Evolutionary conservation across 1,284 basidiomycete species (phyloP), one percentile per base, ranked within the genome.

Genomic region (Exobasidium rhododendri): DNA sequence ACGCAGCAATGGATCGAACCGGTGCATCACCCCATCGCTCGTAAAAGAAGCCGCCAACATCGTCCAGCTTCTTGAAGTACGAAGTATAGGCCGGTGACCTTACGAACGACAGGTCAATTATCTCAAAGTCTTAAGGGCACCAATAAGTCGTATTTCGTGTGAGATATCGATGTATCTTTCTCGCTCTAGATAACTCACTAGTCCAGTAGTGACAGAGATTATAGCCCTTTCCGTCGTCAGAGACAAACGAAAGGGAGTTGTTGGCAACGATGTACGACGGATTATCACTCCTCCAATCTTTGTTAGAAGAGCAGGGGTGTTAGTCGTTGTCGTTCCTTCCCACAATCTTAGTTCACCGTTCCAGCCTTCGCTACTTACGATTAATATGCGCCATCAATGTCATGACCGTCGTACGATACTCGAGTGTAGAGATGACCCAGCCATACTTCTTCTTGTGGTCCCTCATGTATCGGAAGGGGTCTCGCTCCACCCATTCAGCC

Each of bases 151-250:
- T n/a, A n/a, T n/a, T n/a, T n/a, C n/a, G n/a, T n/a, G n/a, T n/a
- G n/a, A n/a, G n/a, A n/a, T n/a, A n/a, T n/a, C n/a, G n/a, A n/a
- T n/a, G n/a, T n/a, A n/a, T n/a, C n/a, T n/a, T n/a, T n/a, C n/a
- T n/a, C n/a, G n/a, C n/a, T n/a, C n/a, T n/a, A n/a, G 43, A 44
- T 10, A 24, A 50, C 47, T 31, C 20, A 50, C 30, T 60, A 32
- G 26, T 31, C 58, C 58, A 60, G 28, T 52, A 62, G 44, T 62
- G 61, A 43, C 61, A 62, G n/a, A 31, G 22, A 30, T 62, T 62
- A 54, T 58, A 62, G 17, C 55, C 61, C 29, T 51, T 35, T 43
- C 29, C 35, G 28, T 59, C 56, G 17, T 58, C 44, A 49, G 57
- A 28, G 13, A 62, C 47, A 35, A 58, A 62, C 26, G 31, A 24